Base-by-base conservation (phyloP, 805 yeast species). In the Metschnikowia reukaufii region DNA sequence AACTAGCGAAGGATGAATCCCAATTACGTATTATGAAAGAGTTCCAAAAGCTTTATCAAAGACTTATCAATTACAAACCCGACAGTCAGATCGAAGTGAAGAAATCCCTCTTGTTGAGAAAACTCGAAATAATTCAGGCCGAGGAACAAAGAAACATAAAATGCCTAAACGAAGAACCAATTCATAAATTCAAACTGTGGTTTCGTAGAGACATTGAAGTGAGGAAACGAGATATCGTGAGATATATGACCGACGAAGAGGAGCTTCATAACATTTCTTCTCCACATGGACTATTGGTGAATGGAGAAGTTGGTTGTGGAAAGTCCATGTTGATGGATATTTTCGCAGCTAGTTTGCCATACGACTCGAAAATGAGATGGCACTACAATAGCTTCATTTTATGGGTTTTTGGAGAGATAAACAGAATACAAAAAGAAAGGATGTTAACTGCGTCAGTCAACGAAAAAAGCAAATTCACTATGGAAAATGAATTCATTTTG, bases 261-360 rank as follows among this genome's bases (percentile, higher is more conserved):
- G 85, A 81, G 52, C 59, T 83, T 27, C 56, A 63, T 4, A 69
- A 77, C 44, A 68, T 81, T 45, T 70, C 77, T 1, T 72, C 86
- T 0, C 90, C 90, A 0, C 84, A 77, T 47, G 91, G 91, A 0
- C 63, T 85, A 4, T 59, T 82, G 38, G 61, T 82, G 5, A 81
- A 79, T 62, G 87, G 86, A 3, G 86, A 78, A 48, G 87, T 82
- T 4, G 91, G 91, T 0, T 81, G 86, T 54, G 91, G 91, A 1
- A 85, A 85, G 58, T 80, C 88, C 1, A 78, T 85, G 84, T 61
- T 85, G 40, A 78, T 85, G 79, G 89, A 84, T 54, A 77, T 85
- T 17, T 84, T 85, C 65, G 88, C 89, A 0, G 69, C 71, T 39
- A 73, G 84, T 1, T 66, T 85, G 23, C 91, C 90, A 0, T 79